phyloP scores from a whole-genome alignment of 441 rosid species.

The Eutrema salsugineum region DNA sequence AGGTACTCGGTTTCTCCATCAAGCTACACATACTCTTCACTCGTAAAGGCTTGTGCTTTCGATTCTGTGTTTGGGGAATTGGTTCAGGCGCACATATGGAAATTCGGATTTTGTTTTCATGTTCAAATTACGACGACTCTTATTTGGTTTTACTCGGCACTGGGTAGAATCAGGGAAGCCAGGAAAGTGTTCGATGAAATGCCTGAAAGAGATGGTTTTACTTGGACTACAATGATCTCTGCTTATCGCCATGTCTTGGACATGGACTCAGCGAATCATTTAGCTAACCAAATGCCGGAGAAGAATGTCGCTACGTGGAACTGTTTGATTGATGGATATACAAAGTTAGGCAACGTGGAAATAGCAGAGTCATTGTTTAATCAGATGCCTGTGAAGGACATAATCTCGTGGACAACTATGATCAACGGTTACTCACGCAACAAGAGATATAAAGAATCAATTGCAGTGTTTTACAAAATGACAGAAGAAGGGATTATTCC shows the following conservation, averaged over 20 bases:
- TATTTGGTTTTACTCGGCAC: conserved; percentile 41
- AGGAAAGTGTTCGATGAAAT: conserved; percentile 56
- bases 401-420: conserved; percentile 61
- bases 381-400: conserved; percentile 45
- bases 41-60: conserved; percentile 43
- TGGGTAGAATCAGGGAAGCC: conserved; percentile 34
- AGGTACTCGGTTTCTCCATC: conserved; percentile 45
- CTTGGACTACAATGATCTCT: conserved; percentile 50
- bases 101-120: conserved; percentile 42
- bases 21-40: conserved; percentile 47
- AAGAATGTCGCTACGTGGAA: conserved; percentile 50
- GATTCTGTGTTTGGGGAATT: conserved; percentile 35
- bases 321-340: conserved; percentile 56
- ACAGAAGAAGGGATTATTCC: conserved; percentile 38
- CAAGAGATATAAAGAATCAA: conserved; percentile 44
- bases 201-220: conserved; percentile 49
- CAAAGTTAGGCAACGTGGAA: conserved; percentile 33
- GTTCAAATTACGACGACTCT: conserved; percentile 51
- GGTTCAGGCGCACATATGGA: conserved; percentile 47
- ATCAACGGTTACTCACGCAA: conserved; percentile 51
- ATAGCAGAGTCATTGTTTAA: conserved; percentile 43
- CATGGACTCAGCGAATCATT: conserved; percentile 38
- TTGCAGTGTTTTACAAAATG: conserved; percentile 43
- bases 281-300: conserved; percentile 51
- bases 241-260: conserved; percentile 35